Evolutionary conservation across 768 basidiomycete species (phyloP).

Genomic region (Leccinellum luteum): DNA sequence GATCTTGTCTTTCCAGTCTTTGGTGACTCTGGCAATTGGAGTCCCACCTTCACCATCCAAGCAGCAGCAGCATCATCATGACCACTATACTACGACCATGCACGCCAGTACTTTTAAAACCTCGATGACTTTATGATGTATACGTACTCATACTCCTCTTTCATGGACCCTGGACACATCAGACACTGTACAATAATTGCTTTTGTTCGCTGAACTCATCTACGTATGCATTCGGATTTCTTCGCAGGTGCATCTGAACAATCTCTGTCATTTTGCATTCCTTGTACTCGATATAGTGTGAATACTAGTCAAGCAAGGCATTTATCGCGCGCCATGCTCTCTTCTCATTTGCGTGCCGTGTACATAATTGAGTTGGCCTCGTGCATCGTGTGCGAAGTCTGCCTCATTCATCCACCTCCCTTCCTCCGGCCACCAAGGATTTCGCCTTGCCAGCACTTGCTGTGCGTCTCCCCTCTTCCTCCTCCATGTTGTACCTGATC

Average conservation of each 20-base stretch:
- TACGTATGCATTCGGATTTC: neutral
- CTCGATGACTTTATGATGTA: slow-evolving; percentile 17
- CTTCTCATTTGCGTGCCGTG: neutral
- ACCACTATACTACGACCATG: slow-evolving; percentile 4
- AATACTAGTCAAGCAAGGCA: slow-evolving; percentile 1
- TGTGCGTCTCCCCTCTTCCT: neutral
- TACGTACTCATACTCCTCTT: neutral
- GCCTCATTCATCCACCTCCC: neutral
- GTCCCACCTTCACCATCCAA: slow-evolving; percentile 43
- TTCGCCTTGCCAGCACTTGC: neutral
- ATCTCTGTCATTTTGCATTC: slow-evolving; percentile 2
- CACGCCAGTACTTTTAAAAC: slow-evolving; percentile 1
- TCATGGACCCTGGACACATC: slow-evolving; percentile 14
- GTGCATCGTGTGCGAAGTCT: neutral
- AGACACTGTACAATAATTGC: slow-evolving; percentile 10
- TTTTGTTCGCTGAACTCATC: neutral
- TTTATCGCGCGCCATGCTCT: neutral
- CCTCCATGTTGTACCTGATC: slow-evolving; percentile 14
- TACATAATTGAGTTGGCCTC: neutral
- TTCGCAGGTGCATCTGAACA: slow-evolving; percentile 2
- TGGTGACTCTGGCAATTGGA: slow-evolving; percentile 53
- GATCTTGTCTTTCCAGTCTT: slow-evolving; percentile 35
- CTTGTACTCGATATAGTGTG: slow-evolving; percentile 9
- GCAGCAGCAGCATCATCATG: slow-evolving; percentile 15
- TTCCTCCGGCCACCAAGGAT: neutral